Evolutionary conservation across 495 filamentous ascomycete genomes (phyloP), one percentile per base, ranked within the genome.

Genomic region (Rostrohypoxylon terebratum): DNA sequence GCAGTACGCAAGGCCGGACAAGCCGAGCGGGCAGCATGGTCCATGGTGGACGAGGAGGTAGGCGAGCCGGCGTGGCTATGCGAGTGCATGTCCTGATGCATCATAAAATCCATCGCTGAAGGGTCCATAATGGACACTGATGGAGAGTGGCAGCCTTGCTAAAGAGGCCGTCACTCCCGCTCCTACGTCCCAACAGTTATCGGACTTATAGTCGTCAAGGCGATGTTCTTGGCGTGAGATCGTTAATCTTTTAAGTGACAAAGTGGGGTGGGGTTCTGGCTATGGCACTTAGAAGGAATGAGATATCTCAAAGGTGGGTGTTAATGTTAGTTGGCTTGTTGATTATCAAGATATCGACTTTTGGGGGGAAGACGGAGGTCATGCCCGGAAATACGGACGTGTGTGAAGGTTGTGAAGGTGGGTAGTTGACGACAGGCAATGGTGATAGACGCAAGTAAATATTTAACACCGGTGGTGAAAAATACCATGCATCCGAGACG

Each of bases 1-100:
- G 60, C 66, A 23, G 62, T 58, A 50, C 74, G 66, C 14, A 77
- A 44, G 16, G 74, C 76, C 40, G 76, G 76, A 33, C 76, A 78
- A n/a, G 62, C 58, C 51, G 71, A 70, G 14, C 76, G 76, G 20
- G 69, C 21, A 36, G 67, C 53, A 31, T 59, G 66, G 20, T 70
- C 66, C 2, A 63, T 47, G 14, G 6, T 67, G 11, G 75, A 55
- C 50, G 65, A 60, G 7, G 76, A 59, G 13, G 71, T 54, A n/a
- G 60, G 51, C 6, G 61, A 38, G 42, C 60, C 44, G 18, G 0
- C 23, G 31, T 73, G 68, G 54, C 18, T 45, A 20, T 4, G 4
- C 4, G 42, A 45, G 42, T 20, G 42, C n/a, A 45, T 18, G 42
- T 76, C 68, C 16, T 69, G 64, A 42, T 68, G 71, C 65, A 70